Base-by-base conservation (phyloP, 2,329 filamentous ascomycete species). In the Xylariaceae sp. region DNA sequence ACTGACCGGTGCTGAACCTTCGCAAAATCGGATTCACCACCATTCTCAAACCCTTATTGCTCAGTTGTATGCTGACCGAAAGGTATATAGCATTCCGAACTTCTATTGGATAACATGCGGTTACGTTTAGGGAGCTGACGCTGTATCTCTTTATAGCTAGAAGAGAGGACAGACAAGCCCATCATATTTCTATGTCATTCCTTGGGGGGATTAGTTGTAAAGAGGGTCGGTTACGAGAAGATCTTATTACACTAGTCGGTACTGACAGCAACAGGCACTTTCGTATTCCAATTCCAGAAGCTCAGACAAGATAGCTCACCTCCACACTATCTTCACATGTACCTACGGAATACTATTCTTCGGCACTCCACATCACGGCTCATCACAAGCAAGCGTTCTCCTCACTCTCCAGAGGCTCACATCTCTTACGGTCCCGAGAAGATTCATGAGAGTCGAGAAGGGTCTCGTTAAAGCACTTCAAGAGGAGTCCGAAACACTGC, bases 381-480 rank as follows among this genome's bases (percentile, higher is more conserved):
- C 61, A n/a, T 55, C 48, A 27, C 67, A 66, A 57, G 61, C 65
- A 22, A 50, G 49, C 17, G 47, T 60, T 17, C 36, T 57, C 6
- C 11, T 35, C 12, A 54, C 20, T 22, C 40, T 65, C 20, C 56
- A 58, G 40, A 64, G 64, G 43, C 46, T 66, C 3, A 58, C 52
- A n/a, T 53, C 56, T 19, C 39, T 63, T 22, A 29, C 53, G 12
- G 20, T 64, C 11, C 62, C 65, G 23, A 63, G 52, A 23, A 47
- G 42, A 17, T 48, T 60, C 11, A 54, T 58, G 22, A 32, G 36
- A 14, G 14, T 35, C 8, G 55, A 64, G 25, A 52, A 76, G 8
- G 74, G 75, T 0, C 63, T 84, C 27, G 67, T 80, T 6, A 72
- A 69, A 56, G 77, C 75, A 2, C 63, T 83, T n/a, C 67, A 75